Base-by-base conservation (phyloP, 441 rosid species). In the Corymbia citriodora region DNA sequence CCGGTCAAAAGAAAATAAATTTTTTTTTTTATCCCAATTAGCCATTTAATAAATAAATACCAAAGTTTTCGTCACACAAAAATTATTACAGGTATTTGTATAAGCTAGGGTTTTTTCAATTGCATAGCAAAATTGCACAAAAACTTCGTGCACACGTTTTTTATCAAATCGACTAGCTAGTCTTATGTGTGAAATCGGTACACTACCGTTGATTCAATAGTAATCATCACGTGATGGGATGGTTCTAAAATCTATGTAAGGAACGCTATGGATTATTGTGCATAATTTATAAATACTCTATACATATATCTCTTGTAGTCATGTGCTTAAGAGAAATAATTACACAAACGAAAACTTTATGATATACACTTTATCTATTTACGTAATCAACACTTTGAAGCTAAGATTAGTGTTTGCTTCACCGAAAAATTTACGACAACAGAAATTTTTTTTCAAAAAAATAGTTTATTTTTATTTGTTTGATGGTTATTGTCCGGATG, bases 11-110 rank as follows among this genome's bases (percentile, higher is more conserved):
- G 6, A 40, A 40, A 40, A 40, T 4, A 40, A 40, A 40, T n/a
- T n/a, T n/a, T 36, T 36, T 36, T 36, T 36, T 36, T 36, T 36
- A 40, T 40, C 45, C 45, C 45, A 6, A 59, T 59, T 5, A 4
- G n/a, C 65, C n/a, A 59, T 59, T 59, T 59, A 10, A 25, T 59
- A 59, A 23, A 25, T 25, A 59, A 59, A 25, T 25, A 25, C n/a
- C 65, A 1, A 59, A 59, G 14, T 59, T 59, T 59, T 59, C 0
- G 0, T 59, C n/a, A 59, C 14, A 25, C 0, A 0, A 0, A 59
- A 59, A 59, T 23, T 1, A 29, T 25, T 59, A 1, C 10, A 59
- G 0, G 25, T 59, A 59, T 59, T 1, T 4, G 7, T 25, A 1
- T 25, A 59, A 59, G 5, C 25, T 59, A 0, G 2, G 1, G 25